Evolutionary conservation across 805 yeast genomes (phyloP), one percentile per base, ranked within the genome.

Genomic region (Lachancea cidri): DNA sequence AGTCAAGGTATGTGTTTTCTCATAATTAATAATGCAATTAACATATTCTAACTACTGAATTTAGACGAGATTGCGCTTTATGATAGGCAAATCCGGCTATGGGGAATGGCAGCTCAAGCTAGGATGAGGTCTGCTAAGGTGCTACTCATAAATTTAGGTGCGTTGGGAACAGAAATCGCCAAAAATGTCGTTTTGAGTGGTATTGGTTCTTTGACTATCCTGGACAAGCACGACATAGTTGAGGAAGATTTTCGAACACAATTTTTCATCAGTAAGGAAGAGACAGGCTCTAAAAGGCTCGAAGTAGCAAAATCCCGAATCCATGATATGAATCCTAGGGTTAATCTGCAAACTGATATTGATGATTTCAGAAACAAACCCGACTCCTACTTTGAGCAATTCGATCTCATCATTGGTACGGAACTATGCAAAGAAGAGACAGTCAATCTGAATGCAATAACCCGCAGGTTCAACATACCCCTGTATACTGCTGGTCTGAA

Each of bases 81-180:
- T 58, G 98, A 91, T 63, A 76, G 98, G 44, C 98, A 91, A 64
- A 89, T 91, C 48, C 68, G 98, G 47, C 71, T 91, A 16, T 91
- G 98, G 98, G 98, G 98, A 2, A 70, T 93, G 57, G 94, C 85
- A 24, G 95, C 97, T 3, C 98, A 91, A 60, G 72, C 77, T 31
- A 60, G 76, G 33, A 76, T 91, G 68, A 73, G 93, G 29, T 75
- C 80, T 15, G 81, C 96, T 5, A 74, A 74, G 34, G 71, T 91
- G 4, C 65, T 89, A 34, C 53, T 93, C 33, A 70, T 91, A 35
- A 83, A 84, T 46, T 53, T 87, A 13, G 83, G 89, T 8, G 86
- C 86, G 1, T 71, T 86, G 6, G 94, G 94, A 4, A 77, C 81
- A 13, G 98, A 91, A 60, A 72, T 85, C 8, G 77, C 81, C 29